These are phyloP conservation scores for Tetracladium maxilliforme DNA, from an alignment of 2,329 filamentous ascomycete species.

Conservation along the genomic window DNA sequence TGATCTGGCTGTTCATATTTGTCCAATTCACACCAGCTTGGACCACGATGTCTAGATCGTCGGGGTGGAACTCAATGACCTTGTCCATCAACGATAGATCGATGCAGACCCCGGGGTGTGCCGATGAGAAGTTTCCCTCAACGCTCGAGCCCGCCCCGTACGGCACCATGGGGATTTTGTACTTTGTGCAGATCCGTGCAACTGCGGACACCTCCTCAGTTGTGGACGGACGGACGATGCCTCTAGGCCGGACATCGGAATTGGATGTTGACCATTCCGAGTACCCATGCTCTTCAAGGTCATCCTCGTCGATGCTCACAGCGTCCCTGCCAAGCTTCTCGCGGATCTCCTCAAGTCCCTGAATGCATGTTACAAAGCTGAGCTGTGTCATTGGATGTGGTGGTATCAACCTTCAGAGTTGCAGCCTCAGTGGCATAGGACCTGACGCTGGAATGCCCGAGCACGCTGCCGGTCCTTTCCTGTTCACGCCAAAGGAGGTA, in stretches of 20 bases:
- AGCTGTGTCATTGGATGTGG: no score
- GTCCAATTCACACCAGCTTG: constrained; percentile 58
- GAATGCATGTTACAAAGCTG: no score
- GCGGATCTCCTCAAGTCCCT: constrained; percentile 42
- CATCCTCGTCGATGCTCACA: constrained; percentile 49
- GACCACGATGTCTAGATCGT: constrained; percentile 52
- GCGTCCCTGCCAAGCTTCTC: constrained; percentile 36
- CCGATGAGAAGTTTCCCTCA: constrained; percentile 57
- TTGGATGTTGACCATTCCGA: constrained; percentile 62
- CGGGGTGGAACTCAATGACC: constrained; percentile 46
- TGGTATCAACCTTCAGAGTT: no score
- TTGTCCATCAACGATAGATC: constrained; percentile 56
- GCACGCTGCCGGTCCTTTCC: no score
- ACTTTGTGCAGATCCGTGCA: constrained; percentile 44
- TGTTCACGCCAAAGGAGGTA: no score
- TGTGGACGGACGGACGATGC: constrained; percentile 46
- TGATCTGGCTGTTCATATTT: constrained; percentile 48
- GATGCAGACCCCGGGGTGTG: constrained; percentile 52
- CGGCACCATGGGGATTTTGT: constrained; percentile 43
- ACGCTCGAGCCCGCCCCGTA: constrained; percentile 37
- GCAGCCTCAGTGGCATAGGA: no score
- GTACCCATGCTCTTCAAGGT: constrained; percentile 48
- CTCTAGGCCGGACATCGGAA: constrained; percentile 44
- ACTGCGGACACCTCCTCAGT: constrained; percentile 52
- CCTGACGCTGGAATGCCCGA: no score